Evolutionary conservation across 306 rosid genomes (phyloP).

Genomic region (peach (Prunus persica)): DNA sequence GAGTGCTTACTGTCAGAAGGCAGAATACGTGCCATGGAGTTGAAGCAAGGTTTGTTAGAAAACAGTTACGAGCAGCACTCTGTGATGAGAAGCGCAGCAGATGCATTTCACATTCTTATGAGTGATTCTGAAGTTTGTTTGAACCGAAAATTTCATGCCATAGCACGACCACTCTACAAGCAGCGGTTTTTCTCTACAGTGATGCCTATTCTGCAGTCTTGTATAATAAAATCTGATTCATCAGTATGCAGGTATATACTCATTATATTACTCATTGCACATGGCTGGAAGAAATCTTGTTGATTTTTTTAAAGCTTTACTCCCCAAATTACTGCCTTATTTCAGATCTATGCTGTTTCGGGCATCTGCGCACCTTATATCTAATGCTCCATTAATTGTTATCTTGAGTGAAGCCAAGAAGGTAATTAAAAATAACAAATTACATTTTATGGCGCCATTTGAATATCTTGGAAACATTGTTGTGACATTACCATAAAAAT

Average conservation of each 20-base stretch:
- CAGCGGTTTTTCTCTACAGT: slow-evolving; percentile 84
- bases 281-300: not conserved
- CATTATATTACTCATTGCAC: slow-evolving; percentile 14
- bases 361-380: slow-evolving; percentile 63
- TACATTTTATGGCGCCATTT: not conserved
- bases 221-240: slow-evolving; percentile 53
- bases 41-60: slow-evolving; percentile 34
- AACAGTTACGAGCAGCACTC: slow-evolving; percentile 31
- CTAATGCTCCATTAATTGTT: slow-evolving; percentile 69
- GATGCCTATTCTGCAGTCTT: slow-evolving; percentile 72
- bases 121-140: slow-evolving; percentile 87
- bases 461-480: slow-evolving; percentile 10
- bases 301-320: not conserved
- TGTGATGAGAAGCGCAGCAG: slow-evolving; percentile 66
- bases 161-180: slow-evolving; percentile 77
- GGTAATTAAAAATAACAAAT: slow-evolving; percentile 33
- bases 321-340: slow-evolving; percentile 25
- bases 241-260: slow-evolving; percentile 60
- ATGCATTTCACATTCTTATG: slow-evolving; percentile 88
- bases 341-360: slow-evolving; percentile 68
- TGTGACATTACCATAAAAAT: slow-evolving; percentile 14
- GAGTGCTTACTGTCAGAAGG: slow-evolving; percentile 55
- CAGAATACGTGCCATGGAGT: slow-evolving; percentile 28
- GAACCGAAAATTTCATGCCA: slow-evolving; percentile 66
- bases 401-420: slow-evolving; percentile 69